A percentile compares a stretch with the other conserved stretches of the same genome.
phyloP scores from a whole-genome alignment of 2,329 filamentous ascomycete species.

The Colletotrichum simmondsii region DNA sequence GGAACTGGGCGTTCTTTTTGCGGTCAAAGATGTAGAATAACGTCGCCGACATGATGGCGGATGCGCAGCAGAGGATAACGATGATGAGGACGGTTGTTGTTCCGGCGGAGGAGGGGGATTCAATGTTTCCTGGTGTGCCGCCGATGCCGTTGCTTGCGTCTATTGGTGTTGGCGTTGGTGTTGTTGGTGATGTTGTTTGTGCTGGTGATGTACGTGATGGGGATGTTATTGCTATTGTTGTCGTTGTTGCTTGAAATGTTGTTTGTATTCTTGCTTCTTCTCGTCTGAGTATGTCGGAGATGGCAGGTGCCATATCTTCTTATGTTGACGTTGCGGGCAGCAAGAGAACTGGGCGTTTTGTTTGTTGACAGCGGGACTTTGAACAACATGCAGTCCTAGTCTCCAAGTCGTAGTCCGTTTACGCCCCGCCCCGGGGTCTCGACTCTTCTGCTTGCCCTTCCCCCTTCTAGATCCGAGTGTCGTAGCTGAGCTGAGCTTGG shows the following conservation, averaged over 20 bases:
- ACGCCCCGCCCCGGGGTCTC: not conserved
- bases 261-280: not conserved
- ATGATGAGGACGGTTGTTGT: constrained; percentile 35
- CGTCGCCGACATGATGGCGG: constrained; percentile 39
- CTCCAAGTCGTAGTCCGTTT: not conserved
- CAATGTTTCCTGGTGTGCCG: not conserved
- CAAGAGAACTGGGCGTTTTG: not conserved
- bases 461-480: not conserved
- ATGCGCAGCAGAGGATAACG: constrained; percentile 38
- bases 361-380: constrained; percentile 25
- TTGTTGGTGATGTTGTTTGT: not conserved
- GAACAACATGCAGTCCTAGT: not conserved
- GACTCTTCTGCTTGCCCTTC: not conserved
- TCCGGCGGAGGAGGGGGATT: not conserved
- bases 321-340: constrained; percentile 25
- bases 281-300: not conserved
- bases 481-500: not conserved
- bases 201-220: not conserved
- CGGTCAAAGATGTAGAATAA: constrained; percentile 37
- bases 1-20: constrained; percentile 38
- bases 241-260: not conserved
- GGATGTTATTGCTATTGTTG: not conserved
- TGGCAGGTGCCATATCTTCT: constrained; percentile 31
- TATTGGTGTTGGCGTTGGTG: not conserved
- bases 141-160: not conserved